Evolutionary conservation across 1,139 yeast genomes (phyloP).

Genomic region (Saccharomycopsis hybrid): DNA sequence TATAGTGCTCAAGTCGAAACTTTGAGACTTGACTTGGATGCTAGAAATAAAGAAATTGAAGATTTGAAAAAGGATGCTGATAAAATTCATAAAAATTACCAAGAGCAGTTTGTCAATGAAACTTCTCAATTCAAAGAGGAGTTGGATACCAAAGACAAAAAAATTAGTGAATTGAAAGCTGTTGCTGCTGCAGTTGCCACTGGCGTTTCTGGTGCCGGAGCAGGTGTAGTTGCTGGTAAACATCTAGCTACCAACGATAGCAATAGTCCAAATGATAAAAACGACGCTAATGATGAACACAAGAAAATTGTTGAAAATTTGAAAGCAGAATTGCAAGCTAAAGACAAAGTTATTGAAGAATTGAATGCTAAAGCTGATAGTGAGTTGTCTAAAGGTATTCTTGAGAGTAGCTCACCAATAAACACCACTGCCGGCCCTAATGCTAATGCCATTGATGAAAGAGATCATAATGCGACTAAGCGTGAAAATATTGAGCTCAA

Average conservation of each 20-base stretch:
- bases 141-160: not conserved
- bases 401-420: constrained; percentile 16
- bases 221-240: too few relatives aligned
- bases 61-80: not conserved
- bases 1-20: not conserved
- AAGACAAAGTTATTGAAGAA: constrained; percentile 3
- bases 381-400: too few relatives aligned
- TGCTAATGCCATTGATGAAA: too few relatives aligned
- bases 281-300: not conserved
- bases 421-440: not conserved
- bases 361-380: too few relatives aligned
- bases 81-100: not conserved
- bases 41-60: not conserved
- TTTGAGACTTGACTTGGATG: not conserved
- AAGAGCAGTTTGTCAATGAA: not conserved
- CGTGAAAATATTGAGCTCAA: constrained; percentile 35
- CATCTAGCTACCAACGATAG: too few relatives aligned
- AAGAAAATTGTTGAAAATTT: constrained; percentile 3
- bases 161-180: not conserved
- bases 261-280: not conserved
- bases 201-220: too few relatives aligned
- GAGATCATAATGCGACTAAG: constrained; percentile 19
- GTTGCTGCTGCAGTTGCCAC: not conserved
- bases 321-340: constrained; percentile 2
- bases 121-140: not conserved